Percentiles rank a stretch among this genome's conserved stretches.
Evolutionary conservation across 331 rosid genomes (phyloP).

Genomic region (Phaseolus coccineus): DNA sequence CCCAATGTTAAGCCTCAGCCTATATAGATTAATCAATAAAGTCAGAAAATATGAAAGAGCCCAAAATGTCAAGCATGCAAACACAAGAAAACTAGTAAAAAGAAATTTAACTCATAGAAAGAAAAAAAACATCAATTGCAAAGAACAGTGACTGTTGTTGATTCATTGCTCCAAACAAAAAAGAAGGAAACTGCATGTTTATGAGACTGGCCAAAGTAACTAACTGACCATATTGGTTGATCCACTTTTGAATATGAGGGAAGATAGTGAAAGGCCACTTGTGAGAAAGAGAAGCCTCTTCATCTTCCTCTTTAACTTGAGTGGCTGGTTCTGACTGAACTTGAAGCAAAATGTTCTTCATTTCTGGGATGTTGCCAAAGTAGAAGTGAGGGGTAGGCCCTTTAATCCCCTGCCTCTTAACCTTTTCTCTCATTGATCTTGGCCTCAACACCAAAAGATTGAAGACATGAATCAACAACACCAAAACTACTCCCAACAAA

Average conservation of each 20-base stretch:
- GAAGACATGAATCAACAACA: conserved; percentile 37
- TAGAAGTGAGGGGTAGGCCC: conserved; percentile 71
- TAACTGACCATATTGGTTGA: conserved; percentile 58
- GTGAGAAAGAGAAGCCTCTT: conserved; percentile 41
- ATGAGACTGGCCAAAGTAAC: background rate
- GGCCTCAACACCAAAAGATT: conserved; percentile 50
- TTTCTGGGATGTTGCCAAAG: conserved; percentile 67
- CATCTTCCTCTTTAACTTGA: background rate
- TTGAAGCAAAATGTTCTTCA: conserved; percentile 51
- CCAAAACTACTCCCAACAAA: conserved; percentile 46
- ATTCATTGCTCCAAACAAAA: background rate
- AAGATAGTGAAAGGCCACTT: conserved; percentile 59
- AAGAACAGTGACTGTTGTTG: background rate
- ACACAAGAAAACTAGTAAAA: too few relatives aligned
- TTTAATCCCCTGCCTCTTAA: conserved; percentile 65
- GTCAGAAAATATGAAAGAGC: background rate
- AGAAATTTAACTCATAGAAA: too few relatives aligned
- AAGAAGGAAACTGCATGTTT: background rate
- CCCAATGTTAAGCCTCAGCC: background rate
- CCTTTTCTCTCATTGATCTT: conserved; percentile 59
- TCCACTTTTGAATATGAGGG: conserved; percentile 64
- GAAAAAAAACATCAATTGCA: background rate
- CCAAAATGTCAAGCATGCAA: background rate
- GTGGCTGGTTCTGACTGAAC: conserved; percentile 2
- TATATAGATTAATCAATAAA: background rate